Percentiles rank a stretch among this genome's conserved stretches.
Evolutionary conservation across 305 asterid genomes (phyloP).

Genomic region (Fraxinus paxiana): DNA sequence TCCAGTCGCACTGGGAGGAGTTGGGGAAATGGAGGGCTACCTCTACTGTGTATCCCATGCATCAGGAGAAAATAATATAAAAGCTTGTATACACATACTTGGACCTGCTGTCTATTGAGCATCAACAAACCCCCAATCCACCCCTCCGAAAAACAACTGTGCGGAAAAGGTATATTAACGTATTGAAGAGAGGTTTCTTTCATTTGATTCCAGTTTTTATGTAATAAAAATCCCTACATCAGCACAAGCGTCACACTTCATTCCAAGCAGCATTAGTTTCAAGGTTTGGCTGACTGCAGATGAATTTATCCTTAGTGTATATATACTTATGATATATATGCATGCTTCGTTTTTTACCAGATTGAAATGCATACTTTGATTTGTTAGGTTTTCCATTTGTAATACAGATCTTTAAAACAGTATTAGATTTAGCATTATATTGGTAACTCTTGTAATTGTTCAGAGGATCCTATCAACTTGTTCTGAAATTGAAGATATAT

Average conservation of each 20-base stretch:
- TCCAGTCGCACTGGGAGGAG: background rate
- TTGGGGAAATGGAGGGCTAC: background rate
- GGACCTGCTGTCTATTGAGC: background rate
- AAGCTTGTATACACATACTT: background rate
- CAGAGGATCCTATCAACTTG: background rate
- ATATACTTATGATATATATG: background rate
- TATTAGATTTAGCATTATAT: background rate
- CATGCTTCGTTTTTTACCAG: background rate
- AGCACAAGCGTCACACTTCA: background rate
- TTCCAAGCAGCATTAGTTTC: background rate
- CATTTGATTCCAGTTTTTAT: background rate
- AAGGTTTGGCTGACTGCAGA: background rate
- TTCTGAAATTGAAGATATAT: background rate
- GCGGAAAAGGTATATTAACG: background rate
- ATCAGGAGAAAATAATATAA: background rate
- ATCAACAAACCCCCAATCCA: background rate
- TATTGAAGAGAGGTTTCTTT: background rate
- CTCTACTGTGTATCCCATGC: background rate
- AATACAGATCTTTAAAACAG: background rate
- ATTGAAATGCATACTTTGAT: background rate
- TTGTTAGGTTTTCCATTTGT: background rate
- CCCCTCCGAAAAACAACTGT: background rate
- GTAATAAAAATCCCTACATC: background rate
- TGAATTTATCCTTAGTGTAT: background rate
- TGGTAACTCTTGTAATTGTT: background rate